Percentiles rank a stretch among this genome's conserved stretches.
phyloP scores from a whole-genome alignment of 78 protist species.

The Dictyostelium firmibasis region DNA sequence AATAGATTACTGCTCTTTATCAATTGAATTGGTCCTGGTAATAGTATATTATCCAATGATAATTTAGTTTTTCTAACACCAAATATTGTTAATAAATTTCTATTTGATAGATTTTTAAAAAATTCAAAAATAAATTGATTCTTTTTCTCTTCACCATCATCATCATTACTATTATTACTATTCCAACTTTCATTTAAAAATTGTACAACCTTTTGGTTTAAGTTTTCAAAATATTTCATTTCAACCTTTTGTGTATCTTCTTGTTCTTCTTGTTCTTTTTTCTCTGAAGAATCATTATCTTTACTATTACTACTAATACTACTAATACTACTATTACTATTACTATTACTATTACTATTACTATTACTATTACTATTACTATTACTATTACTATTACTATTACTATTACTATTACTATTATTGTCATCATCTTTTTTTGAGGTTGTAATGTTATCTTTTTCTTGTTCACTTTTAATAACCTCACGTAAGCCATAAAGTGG shows the following conservation, averaged over 20 bases:
- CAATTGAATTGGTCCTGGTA: conserved; percentile 44
- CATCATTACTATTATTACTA: background rate
- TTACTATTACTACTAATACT: too few relatives aligned
- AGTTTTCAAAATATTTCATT: background rate
- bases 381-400: background rate
- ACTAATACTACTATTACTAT: too few relatives aligned
- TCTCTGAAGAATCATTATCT: background rate
- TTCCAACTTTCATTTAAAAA: conserved; percentile 1
- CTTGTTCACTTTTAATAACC: conserved; percentile 32
- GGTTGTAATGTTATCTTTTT: background rate
- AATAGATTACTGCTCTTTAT: conserved; percentile 29
- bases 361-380: too few relatives aligned
- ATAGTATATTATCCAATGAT: conserved; percentile 10
- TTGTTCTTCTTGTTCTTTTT: background rate
- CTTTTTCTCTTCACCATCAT: background rate
- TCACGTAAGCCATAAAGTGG: conserved; percentile 47
- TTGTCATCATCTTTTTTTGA: background rate
- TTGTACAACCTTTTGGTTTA: background rate
- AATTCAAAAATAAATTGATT: background rate
- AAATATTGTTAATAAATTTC: conserved; percentile 24
- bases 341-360: background rate
- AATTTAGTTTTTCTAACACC: conserved; percentile 30
- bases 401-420: background rate
- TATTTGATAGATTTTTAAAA: background rate
- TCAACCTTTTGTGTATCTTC: background rate